A percentile compares a stretch with the other conserved stretches of the same genome.
Evolutionary conservation across 805 yeast genomes (phyloP).

Genomic region (Yarrowia keelungensis): DNA sequence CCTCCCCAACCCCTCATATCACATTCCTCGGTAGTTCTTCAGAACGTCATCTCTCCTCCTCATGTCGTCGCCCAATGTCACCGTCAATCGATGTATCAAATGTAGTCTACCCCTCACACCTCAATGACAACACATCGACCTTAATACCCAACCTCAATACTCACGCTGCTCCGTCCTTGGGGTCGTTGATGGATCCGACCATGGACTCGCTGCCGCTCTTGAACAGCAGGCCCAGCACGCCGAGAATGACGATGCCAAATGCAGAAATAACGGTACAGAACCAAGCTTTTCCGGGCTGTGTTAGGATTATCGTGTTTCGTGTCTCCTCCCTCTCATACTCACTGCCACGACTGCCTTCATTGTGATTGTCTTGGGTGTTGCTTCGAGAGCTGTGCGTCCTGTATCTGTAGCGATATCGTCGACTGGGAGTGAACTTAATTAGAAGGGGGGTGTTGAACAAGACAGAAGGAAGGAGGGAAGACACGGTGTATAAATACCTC

Average conservation of each 20-base stretch:
- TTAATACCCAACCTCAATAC: constrained; percentile 43
- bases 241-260: constrained; percentile 86
- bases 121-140: not conserved
- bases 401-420: constrained; percentile 18
- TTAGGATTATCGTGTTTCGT: not conserved
- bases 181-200: constrained; percentile 91
- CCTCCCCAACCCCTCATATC: no score
- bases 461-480: not conserved
- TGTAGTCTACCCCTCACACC: not conserved
- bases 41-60: no score
- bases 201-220: constrained; percentile 82
- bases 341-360: constrained; percentile 39
- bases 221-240: constrained; percentile 85
- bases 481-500: not conserved
- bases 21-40: no score
- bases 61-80: not conserved
- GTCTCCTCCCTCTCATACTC: not conserved
- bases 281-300: constrained; percentile 84
- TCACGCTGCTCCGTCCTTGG: constrained; percentile 86
- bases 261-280: constrained; percentile 92
- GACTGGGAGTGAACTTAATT: constrained; percentile 29
- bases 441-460: not conserved
- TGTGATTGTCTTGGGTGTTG: constrained; percentile 24
- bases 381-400: constrained; percentile 25
- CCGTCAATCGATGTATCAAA: not conserved